These are phyloP conservation scores for Citropsis articulata DNA, from an alignment of 345 rosid species.

Conservation along the genomic window DNA sequence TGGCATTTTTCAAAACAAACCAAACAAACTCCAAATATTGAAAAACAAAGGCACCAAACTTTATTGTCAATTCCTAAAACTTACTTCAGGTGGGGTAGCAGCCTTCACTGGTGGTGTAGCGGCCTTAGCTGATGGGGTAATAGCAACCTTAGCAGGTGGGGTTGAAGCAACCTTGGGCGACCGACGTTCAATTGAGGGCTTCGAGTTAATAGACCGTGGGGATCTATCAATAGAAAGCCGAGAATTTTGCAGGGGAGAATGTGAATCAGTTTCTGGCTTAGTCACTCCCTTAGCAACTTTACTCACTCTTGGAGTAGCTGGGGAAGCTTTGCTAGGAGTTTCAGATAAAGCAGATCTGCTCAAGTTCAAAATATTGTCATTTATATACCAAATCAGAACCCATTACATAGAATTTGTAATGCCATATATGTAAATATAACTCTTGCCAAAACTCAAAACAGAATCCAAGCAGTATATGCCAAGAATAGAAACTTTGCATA, in stretches of 20 bases:
- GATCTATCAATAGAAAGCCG: constrained; percentile 75
- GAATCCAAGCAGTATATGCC: not conserved
- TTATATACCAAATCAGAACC: constrained; percentile 12
- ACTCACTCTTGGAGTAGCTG: constrained; percentile 67
- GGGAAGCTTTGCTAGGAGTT: constrained; percentile 64
- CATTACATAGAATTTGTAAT: constrained; percentile 9
- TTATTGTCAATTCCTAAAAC: constrained; percentile 11
- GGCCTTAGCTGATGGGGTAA: not conserved
- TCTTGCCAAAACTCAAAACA: not conserved
- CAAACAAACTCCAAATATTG: not conserved
- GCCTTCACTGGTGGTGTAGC: not conserved
- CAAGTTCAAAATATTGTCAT: constrained; percentile 17
- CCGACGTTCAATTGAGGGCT: constrained; percentile 63
- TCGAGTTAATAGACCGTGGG: constrained; percentile 58
- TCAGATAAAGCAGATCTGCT: constrained; percentile 72
- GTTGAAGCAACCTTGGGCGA: constrained; percentile 48
- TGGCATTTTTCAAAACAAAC: not conserved
- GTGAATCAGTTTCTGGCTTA: constrained; percentile 62
- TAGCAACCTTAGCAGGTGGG: constrained; percentile 5
- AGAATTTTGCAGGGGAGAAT: constrained; percentile 52
- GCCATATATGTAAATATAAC: constrained; percentile 8
- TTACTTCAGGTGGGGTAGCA: constrained; percentile 65
- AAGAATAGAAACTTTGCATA: not conserved
- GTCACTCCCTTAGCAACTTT: constrained; percentile 46
- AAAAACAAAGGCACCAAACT: constrained; percentile 1